These are phyloP conservation scores for Casuarina cunninghamiana DNA, from an alignment of 306 rosid species.

Conservation along the genomic window DNA sequence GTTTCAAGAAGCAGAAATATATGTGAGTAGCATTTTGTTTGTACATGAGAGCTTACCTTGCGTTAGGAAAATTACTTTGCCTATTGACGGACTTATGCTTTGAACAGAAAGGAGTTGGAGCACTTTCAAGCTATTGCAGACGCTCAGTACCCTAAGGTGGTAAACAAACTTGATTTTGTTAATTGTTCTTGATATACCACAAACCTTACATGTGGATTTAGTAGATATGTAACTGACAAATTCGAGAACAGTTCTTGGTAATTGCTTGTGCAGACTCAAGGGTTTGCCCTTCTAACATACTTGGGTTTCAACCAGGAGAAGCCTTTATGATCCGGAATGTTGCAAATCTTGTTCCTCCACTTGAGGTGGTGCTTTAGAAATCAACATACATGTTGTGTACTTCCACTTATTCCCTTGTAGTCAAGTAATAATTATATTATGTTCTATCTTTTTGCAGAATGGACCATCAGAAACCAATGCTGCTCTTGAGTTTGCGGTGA, in stretches of 20 bases:
- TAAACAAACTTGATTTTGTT: background rate
- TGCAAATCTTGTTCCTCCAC: conserved; percentile 80
- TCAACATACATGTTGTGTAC: conserved; percentile 4
- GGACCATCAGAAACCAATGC: conserved; percentile 94
- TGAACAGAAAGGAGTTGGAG: conserved; percentile 63
- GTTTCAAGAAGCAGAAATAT: conserved; percentile 63
- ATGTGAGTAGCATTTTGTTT: conserved; percentile 50
- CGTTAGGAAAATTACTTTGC: background rate
- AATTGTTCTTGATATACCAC: conserved; percentile 2
- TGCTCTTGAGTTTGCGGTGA: conserved; percentile 90
- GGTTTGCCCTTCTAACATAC: conserved; percentile 89
- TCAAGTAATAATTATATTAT: background rate
- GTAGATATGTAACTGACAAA: conserved; percentile 48
- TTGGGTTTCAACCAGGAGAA: conserved; percentile 92
- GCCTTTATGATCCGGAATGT: conserved; percentile 84
- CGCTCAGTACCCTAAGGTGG: conserved; percentile 81
- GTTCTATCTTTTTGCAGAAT: conserved; percentile 41
- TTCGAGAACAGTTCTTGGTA: conserved; percentile 79
- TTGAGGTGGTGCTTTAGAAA: conserved; percentile 51
- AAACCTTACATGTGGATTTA: conserved; percentile 3
- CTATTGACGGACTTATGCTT: conserved; percentile 22
- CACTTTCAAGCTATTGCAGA: conserved; percentile 69
- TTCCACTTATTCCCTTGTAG: background rate
- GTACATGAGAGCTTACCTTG: conserved; percentile 6
- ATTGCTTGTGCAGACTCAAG: conserved; percentile 96